Evolutionary conservation across 139 green algal species (phyloP).

Genomic region (Haematococcus sp.): DNA sequence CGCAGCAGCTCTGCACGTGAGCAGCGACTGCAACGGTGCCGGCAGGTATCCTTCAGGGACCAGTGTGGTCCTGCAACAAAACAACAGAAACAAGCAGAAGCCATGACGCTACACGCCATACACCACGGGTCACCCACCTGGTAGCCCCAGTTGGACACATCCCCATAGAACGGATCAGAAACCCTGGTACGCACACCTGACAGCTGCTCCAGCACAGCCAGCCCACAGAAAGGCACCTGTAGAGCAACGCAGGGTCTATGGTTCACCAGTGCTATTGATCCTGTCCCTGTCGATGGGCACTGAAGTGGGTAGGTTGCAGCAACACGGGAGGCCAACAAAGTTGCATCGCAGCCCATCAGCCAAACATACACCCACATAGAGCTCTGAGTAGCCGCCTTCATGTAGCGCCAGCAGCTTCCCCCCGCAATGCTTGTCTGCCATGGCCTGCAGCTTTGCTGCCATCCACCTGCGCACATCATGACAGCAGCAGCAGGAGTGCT

Average conservation of each 20-base stretch:
- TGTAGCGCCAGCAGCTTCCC: conserved; percentile 31
- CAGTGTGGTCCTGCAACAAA: no score
- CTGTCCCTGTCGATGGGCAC: no score
- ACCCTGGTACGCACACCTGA: conserved; percentile 18
- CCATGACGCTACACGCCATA: not conserved
- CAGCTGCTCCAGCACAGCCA: conserved; percentile 42
- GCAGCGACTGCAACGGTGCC: no score
- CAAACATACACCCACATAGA: conserved; percentile 15
- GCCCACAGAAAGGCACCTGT: conserved; percentile 43
- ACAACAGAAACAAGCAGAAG: not conserved
- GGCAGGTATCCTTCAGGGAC: no score
- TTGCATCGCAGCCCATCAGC: no score
- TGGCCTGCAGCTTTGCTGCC: conserved; percentile 15
- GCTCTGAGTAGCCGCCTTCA: conserved; percentile 35
- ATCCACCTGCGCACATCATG: conserved; percentile 29
- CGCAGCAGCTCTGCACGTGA: no score
- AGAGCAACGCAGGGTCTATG: not conserved
- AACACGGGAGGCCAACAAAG: no score
- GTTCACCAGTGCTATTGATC: not conserved
- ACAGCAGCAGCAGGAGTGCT: not conserved
- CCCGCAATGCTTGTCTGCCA: conserved; percentile 16
- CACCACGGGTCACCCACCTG: not conserved
- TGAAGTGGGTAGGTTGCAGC: no score
- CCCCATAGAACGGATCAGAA: conserved; percentile 16
- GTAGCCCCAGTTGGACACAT: conserved; percentile 22